phyloP scores from a whole-genome alignment of 2,329 filamentous ascomycete species.

The Lizonia empirigonia region DNA sequence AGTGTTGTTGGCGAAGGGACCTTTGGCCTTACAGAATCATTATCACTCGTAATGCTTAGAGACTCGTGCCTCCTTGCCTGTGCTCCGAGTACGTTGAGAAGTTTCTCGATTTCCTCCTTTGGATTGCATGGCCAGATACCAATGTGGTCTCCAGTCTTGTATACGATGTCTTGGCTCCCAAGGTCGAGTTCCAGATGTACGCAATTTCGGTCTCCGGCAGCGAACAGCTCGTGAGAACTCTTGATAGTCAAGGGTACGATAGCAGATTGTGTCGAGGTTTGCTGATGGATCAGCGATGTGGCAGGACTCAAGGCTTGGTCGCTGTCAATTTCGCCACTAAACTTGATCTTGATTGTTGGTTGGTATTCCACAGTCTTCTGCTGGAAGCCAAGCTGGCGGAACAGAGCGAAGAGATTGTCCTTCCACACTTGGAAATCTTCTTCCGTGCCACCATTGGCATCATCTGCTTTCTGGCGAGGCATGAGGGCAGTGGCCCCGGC shows the following conservation, averaged over 20 bases:
- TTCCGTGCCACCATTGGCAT: slow-evolving; percentile 51
- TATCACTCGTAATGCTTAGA: slow-evolving; percentile 39
- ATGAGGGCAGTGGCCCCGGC: slow-evolving; percentile 44
- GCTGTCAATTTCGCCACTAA: slow-evolving; percentile 12
- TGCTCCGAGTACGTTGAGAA: slow-evolving; percentile 39
- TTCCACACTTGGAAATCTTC: slow-evolving; percentile 54
- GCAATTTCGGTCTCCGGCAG: slow-evolving; percentile 47
- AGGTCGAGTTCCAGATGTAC: slow-evolving; percentile 52
- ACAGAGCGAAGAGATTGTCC: slow-evolving; percentile 41
- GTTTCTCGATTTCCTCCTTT: slow-evolving; percentile 44
- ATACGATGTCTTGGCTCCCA: slow-evolving; percentile 43
- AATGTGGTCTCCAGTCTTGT: slow-evolving; percentile 54
- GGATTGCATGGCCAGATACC: slow-evolving; percentile 52
- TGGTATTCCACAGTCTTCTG: slow-evolving; percentile 45
- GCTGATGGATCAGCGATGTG: slow-evolving; percentile 38
- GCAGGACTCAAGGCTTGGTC: slow-evolving; percentile 21
- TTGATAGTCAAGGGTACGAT: slow-evolving; percentile 42
- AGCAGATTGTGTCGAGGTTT: slow-evolving; percentile 37
- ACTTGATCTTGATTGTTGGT: slow-evolving; percentile 36
- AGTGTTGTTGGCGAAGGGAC: slow-evolving; percentile 51
- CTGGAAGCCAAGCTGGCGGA: slow-evolving; percentile 42
- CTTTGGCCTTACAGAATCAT: slow-evolving; percentile 38
- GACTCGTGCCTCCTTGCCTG: slow-evolving; percentile 20
- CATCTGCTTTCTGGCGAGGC: slow-evolving; percentile 48
- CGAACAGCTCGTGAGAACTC: slow-evolving; percentile 44